A percentile compares a stretch with the other conserved stretches of the same genome.
These are phyloP conservation scores for Effrenium voratum DNA, from an alignment of 73 alveolate species.

Conservation along the genomic window DNA sequence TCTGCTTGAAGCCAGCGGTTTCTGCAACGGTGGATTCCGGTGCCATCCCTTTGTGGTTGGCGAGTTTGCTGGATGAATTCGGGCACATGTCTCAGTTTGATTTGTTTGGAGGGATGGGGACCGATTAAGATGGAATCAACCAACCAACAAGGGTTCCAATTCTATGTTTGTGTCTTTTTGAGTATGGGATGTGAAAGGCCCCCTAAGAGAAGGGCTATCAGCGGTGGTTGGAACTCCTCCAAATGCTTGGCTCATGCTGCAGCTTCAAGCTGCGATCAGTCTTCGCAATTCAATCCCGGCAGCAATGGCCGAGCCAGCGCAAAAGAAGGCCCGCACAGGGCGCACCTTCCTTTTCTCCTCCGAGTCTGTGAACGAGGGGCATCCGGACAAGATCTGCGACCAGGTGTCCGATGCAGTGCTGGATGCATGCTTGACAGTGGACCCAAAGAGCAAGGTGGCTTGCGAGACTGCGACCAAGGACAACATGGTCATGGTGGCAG, in stretches of 20 bases:
- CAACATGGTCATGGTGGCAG: conserved; percentile 98
- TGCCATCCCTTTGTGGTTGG: no score
- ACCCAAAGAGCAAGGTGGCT: conserved; percentile 97
- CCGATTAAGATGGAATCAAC: no score
- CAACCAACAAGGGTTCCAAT: no score
- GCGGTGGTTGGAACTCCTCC: no score
- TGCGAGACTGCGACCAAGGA: conserved; percentile 99
- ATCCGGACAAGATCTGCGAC: conserved; percentile 99
- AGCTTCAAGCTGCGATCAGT: no score
- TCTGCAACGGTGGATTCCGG: not conserved
- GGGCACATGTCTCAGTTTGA: no score
- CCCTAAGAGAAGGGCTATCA: no score
- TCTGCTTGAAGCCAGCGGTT: not conserved
- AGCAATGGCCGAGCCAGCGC: conserved; percentile 71
- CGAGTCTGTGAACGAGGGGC: conserved; percentile 99
- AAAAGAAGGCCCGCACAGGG: conserved; percentile 52
- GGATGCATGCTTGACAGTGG: conserved; percentile 98
- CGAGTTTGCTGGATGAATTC: no score
- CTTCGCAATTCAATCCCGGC: not conserved
- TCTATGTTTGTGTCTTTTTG: no score
- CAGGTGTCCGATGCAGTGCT: conserved; percentile 98
- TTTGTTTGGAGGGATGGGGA: no score
- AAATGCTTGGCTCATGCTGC: no score
- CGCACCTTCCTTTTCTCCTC: conserved; percentile 98
- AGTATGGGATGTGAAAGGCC: no score